Evolutionary conservation across 306 rosid genomes (phyloP), one percentile per base, ranked within the genome.

Genomic region (Prunus mume): DNA sequence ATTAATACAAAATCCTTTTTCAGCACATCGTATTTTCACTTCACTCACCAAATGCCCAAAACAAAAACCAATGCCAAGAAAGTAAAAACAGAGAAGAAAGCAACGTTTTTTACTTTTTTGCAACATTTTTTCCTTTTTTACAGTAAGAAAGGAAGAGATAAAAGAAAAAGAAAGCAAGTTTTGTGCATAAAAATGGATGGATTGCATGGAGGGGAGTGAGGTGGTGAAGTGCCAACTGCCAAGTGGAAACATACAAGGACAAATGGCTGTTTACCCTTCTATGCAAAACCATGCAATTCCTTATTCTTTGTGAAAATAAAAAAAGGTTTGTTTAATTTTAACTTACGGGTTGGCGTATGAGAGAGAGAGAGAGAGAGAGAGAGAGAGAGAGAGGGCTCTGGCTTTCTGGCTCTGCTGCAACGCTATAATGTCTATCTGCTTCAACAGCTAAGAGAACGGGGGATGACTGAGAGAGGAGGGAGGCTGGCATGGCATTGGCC

Each of bases 381-480:
- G 24, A 22, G 24, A 22, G 28, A 27, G 28, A 2, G 28, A 27
- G 3, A 38, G 43, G 43, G 43, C 43, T 38, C 2, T 27, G 28
- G 28, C 28, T 27, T 38, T 38, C 43, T 38, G 9, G 9, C 43
- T 1, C 43, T 6, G 43, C 43, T 38, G 43, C 43, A 6, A 38
- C 2, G 9, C 43, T 38, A 38, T 38, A 6, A 6, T 38, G 43
- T 38, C 43, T 54, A 54, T 6, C 27, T 63, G 56, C 68, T 70
- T 78, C 82, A 86, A 78, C 85, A 32, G 87, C 76, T 38, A 51
- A 78, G 75, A 68, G 70, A 75, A 81, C 71, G 81, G 74, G 80
- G 77, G 55, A 46, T 0, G 73, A 68, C 73, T 62, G 77, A 34
- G 41, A 32, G 41, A 1, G 41, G 41, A 24, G 61, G 55, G 77